A percentile compares a stretch with the other conserved stretches of the same genome.
These are phyloP conservation scores for Plasmodium billcollinsi DNA, from an alignment of 169 alveolate genomes.

Conservation along the genomic window DNA sequence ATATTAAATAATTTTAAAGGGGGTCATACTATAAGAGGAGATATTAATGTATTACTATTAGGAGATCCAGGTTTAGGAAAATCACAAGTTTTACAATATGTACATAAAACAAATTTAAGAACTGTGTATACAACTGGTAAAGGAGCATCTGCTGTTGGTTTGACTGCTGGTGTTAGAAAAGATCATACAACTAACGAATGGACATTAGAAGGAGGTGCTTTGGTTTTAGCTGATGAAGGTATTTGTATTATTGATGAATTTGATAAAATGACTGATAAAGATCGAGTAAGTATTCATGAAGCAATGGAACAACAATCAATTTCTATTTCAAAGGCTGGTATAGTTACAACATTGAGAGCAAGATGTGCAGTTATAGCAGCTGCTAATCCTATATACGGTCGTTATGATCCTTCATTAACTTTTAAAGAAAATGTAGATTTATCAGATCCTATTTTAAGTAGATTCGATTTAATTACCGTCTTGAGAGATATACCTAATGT, in stretches of 20 bases:
- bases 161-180: slow-evolving; percentile 98
- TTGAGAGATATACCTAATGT: slow-evolving; percentile 97
- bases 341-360: slow-evolving; percentile 98
- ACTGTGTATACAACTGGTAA: slow-evolving; percentile 98
- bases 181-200: slow-evolving; percentile 98
- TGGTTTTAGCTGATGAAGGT: slow-evolving; percentile 99
- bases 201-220: slow-evolving; percentile 99
- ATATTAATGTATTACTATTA: slow-evolving; percentile 94
- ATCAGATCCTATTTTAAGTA: slow-evolving; percentile 98
- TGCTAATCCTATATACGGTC: slow-evolving; percentile 98
- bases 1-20: slow-evolving; percentile 94
- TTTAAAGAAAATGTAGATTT: slow-evolving; percentile 99
- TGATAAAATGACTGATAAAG: slow-evolving; percentile 99
- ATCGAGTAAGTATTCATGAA: slow-evolving; percentile 99
- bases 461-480: slow-evolving; percentile 99
- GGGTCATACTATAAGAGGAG: slow-evolving; percentile 98
- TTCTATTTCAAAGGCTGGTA: slow-evolving; percentile 99
- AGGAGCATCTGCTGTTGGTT: slow-evolving; percentile 99
- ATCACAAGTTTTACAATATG: slow-evolving; percentile 98
- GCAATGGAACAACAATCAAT: slow-evolving; percentile 99
- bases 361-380: slow-evolving; percentile 99
- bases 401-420: slow-evolving; percentile 97
- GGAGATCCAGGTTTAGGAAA: slow-evolving; percentile 99
- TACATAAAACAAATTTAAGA: slow-evolving; percentile 97
- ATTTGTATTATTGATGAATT: slow-evolving; percentile 99